Base-by-base conservation (phyloP, 371 early-diverging fungal genomes). In the Circinella minor region DNA sequence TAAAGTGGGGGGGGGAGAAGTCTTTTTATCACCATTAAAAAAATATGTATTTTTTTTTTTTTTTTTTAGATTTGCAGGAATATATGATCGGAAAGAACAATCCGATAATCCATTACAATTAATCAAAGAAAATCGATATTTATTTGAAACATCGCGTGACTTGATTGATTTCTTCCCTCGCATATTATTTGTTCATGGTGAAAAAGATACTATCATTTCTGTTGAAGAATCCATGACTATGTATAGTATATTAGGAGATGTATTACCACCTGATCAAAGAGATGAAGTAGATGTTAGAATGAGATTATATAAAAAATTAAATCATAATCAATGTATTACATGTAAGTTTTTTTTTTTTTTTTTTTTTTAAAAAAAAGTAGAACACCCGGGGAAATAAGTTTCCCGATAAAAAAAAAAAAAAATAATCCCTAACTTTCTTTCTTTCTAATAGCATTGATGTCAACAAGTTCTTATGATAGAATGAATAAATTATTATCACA, bases 61-160 rank as follows among this genome's bases (percentile, higher is more conserved):
- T 46, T 47, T 20, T 43, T 69, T 65, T 37, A 54, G 84, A 8
- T 78, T 81, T 54, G 73, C 81, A 9, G 94, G 92, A 3, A 86
- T 91, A 1, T 94, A 84, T 51, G 51, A 51, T 69, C 87, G 89
- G 60, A 89, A 92, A 54, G 74, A 75, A 57, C 27, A 18, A 34
- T 57, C 57, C 34, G 57, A 18, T 8, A 51, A 51, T 34, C 66
- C 85, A 4, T 49, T 78, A 36, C 68, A 72, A 49, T 49, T 80
- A 11, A 75, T 85, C 48, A 74, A 72, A 43, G 46, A 59, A 4
- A 54, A 78, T 36, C 63, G 51, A 17, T 36, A 61, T 3, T 20
- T 82, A 18, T 82, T 85, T 72, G 71, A 74, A 39, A 51, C 67
- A 20, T 79, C 82, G 17, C 71, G 69, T 20, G 77, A 81, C 48